Evolutionary conservation across 768 basidiomycete species (phyloP), one percentile per base, ranked within the genome.

Genomic region (Serendipita vermifera): DNA sequence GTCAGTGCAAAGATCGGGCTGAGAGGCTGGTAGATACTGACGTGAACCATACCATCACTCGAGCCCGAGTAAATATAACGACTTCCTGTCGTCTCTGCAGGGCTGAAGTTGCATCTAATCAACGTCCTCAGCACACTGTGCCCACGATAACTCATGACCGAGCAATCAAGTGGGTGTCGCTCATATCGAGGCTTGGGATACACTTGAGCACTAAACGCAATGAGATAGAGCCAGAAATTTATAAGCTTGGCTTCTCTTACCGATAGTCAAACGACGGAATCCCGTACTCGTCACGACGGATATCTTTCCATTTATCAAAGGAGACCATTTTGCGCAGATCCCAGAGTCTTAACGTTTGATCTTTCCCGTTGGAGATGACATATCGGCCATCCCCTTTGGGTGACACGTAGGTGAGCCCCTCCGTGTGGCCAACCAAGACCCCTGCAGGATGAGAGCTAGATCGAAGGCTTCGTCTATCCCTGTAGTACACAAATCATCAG

Each of bases 331-430:
- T 91, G 48, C 94, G 81, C 40, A 97, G 72, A 69, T 98, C 94
- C 87, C 94, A 97, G 22, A 97, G 70, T 5, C 91, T 81, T 51
- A 91, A 72, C 1, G 87, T 80, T 63, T 98, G 93, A 65, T 98
- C 94, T 69, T 98, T 98, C 33, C 91, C 91, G 64, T 98, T 98
- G 15, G 89, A 92, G 40, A 98, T 83, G 41, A 94, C 73, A 66
- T 97, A 97, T 58, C 94, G 82, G 6, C 94, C 94, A 64, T 98
- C 94, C 3, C 94, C 94, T 63, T 96, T 97, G 1, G 94, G 85
- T 32, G 90, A 85, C 13, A 96, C 91, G 61, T 89, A 88, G 3
- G 94, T 92, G 57, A 97, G 85, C 38, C 94, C 90, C 64, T 98
- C 93, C 0, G 91, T 96, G 61, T 98, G 94, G 0, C 96, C 96